Percentiles rank a stretch among this genome's conserved stretches.
These are phyloP conservation scores for Calocybe gangraenosa DNA, from an alignment of 768 basidiomycete genomes.

Conservation along the genomic window DNA sequence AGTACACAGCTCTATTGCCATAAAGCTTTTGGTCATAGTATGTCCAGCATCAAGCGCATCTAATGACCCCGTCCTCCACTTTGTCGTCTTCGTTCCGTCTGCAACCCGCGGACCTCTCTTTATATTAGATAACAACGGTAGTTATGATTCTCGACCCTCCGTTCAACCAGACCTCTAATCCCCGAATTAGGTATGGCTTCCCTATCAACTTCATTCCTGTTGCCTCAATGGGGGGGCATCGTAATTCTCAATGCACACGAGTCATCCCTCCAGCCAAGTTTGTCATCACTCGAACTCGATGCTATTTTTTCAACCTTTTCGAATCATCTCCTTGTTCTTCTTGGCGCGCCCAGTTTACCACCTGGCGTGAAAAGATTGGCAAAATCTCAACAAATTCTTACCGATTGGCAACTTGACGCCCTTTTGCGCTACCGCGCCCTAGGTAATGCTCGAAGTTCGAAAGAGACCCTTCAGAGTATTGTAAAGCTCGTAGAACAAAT, in stretches of 20 bases:
- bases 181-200: conserved; percentile 39
- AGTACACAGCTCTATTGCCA: conserved; percentile 12
- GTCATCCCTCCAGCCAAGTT: conserved; percentile 25
- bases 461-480: conserved; percentile 80
- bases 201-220: conserved; percentile 67
- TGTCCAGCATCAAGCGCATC: conserved; percentile 82
- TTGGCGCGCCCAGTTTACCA: conserved; percentile 72
- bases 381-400: conserved; percentile 26
- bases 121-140: conserved; percentile 56
- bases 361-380: conserved; percentile 29
- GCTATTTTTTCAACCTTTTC: conserved; percentile 61
- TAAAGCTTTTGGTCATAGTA: background rate
- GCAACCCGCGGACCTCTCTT: conserved; percentile 60
- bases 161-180: conserved; percentile 8
- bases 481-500: conserved; percentile 81
- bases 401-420: conserved; percentile 80
- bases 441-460: conserved; percentile 64
- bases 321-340: conserved; percentile 69
- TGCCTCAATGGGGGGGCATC: conserved; percentile 94
- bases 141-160: conserved; percentile 6
- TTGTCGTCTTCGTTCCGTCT: conserved; percentile 85
- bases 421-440: conserved; percentile 64
- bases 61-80: conserved; percentile 91
- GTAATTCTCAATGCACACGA: conserved; percentile 63
- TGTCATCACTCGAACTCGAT: conserved; percentile 42